Evolutionary conservation across 2,329 filamentous ascomycete species (phyloP).

Genomic region (Calonectria honghensis): DNA sequence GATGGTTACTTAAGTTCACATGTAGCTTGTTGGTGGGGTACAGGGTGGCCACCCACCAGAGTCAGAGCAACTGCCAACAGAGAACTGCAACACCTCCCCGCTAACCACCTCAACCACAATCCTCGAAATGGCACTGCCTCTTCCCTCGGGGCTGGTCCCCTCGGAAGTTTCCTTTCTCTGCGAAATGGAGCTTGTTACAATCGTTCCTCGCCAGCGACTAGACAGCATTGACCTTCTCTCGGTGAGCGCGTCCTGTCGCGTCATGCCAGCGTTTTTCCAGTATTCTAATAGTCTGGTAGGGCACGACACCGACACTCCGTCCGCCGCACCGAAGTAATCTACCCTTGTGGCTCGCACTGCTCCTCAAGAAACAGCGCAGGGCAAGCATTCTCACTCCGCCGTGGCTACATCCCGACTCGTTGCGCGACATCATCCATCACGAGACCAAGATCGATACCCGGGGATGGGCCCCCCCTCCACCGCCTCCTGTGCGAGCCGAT

Average conservation of each 20-base stretch:
- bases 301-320: conserved; percentile 82
- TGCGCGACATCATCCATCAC: conserved; percentile 85
- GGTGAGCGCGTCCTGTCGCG: conserved; percentile 73
- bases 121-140: conserved; percentile 68
- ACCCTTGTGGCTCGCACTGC: conserved; percentile 94
- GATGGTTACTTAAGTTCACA: not conserved
- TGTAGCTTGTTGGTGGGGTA: conserved; percentile 13
- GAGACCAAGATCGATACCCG: conserved; percentile 84
- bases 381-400: conserved; percentile 94
- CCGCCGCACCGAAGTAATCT: conserved; percentile 88
- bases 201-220: conserved; percentile 92
- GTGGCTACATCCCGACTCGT: conserved; percentile 87
- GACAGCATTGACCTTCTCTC: conserved; percentile 89
- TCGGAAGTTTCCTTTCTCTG: conserved; percentile 94
- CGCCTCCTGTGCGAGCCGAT: conserved; percentile 74
- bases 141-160: conserved; percentile 80
- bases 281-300: conserved; percentile 66
- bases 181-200: conserved; percentile 97
- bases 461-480: conserved; percentile 86
- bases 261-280: conserved; percentile 40
- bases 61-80: conserved; percentile 30
- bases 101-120: conserved; percentile 24
- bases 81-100: conserved; percentile 38
- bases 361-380: conserved; percentile 94
- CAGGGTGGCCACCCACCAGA: conserved; percentile 13